Base-by-base conservation (phyloP, 306 rosid species). In the Astragalus glycyphyllos region DNA sequence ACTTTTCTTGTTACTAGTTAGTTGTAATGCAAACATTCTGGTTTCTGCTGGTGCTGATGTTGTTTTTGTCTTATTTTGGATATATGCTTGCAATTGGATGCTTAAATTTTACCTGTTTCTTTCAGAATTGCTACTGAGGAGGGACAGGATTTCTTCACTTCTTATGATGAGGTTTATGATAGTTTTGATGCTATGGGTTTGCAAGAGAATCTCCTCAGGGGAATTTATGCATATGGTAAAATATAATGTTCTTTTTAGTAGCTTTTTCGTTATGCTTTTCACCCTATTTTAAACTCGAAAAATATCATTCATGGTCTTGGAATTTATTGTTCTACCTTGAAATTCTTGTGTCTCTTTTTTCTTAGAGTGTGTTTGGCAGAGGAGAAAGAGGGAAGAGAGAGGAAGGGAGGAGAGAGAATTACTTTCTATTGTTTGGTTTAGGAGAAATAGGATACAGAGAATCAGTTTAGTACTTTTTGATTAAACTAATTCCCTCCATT, bases 141-240 rank as follows among this genome's bases (percentile, higher is more conserved):
- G 5, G 90, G 83, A 31, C 89, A 90, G 70, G 96, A 90, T 0
- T 90, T 87, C 81, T 84, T 84, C 76, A 75, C 90, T 34, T 37
- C 86, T 13, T 89, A 80, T 48, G 92, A 89, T 31, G 96, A 89
- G 74, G 89, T 87, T 56, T 78, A 31, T 66, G 92, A 89, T 2
- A 87, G 82, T 68, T 90, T 90, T 84, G 96, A 90, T 53, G 81
- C 83, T 6, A 90, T 87, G 91, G 91, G 96, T 11, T 77, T 87
- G 84, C 87, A 82, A 68, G 96, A 90, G 84, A 90, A 90, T 77
- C 88, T 90, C 50, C 88, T 87, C 23, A 85, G 96, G 61, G 92
- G 96, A 35, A 90, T 87, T 72, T 90, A 90, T 14, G 93, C 93
- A 6, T 90, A 85, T 12, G 93, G 93, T 87, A 76, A 76, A 14